These are phyloP conservation scores for Apiotrichum gracile DNA, from an alignment of 1,284 basidiomycete species.

Conservation along the genomic window DNA sequence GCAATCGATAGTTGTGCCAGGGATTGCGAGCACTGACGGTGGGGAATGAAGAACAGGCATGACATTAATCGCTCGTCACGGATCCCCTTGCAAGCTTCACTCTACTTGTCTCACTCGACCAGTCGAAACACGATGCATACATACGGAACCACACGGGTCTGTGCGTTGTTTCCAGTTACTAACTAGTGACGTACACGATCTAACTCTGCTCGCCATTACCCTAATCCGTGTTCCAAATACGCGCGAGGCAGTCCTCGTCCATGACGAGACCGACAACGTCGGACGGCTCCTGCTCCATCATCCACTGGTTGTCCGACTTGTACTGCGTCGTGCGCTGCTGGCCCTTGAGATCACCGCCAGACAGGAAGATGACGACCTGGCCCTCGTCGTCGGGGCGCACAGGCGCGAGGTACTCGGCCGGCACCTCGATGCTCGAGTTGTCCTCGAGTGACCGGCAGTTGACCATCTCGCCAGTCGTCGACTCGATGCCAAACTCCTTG, in stretches of 20 bases:
- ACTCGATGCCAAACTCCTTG: constrained; percentile 31
- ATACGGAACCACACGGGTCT: not conserved
- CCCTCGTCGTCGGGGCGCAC: constrained; percentile 31
- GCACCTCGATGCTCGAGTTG: constrained; percentile 24
- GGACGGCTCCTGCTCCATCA: constrained; percentile 36
- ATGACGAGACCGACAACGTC: constrained; percentile 31
- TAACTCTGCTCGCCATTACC: not conserved
- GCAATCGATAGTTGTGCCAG: not conserved
- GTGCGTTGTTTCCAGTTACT: not conserved
- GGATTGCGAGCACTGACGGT: too few relatives aligned
- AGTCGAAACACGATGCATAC: not conserved
- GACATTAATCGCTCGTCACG: too few relatives aligned
- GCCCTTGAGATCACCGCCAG: constrained; percentile 29
- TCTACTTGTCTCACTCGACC: too few relatives aligned
- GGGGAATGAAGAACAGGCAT: too few relatives aligned
- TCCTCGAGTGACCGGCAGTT: constrained; percentile 26
- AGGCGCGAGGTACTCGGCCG: constrained; percentile 37
- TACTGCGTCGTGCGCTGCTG: constrained; percentile 34
- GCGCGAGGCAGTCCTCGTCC: constrained; percentile 30
- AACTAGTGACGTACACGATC: not conserved
- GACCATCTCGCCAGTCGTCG: constrained; percentile 20
- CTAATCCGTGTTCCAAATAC: constrained; percentile 29
- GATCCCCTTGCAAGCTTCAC: too few relatives aligned
- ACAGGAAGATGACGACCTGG: constrained; percentile 33
- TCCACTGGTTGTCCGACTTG: constrained; percentile 37